These are phyloP conservation scores for Pythium utonaiense DNA, from an alignment of 352 stramenopile genomes.

Conservation along the genomic window DNA sequence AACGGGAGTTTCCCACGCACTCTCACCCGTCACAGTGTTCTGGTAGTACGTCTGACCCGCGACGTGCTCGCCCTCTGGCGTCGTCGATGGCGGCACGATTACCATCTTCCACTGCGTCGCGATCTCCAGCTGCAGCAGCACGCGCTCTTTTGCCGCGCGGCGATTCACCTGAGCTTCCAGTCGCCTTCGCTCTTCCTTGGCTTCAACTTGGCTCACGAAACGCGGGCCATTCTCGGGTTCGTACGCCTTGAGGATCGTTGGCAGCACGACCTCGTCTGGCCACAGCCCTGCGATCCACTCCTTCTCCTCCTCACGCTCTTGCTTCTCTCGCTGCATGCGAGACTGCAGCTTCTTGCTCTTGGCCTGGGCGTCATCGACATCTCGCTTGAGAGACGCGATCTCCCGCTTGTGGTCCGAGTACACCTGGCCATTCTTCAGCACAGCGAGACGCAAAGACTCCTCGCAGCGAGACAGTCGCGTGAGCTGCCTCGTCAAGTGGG, in stretches of 20 bases:
- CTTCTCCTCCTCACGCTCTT: slow-evolving; percentile 54
- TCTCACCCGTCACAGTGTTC: slow-evolving; percentile 53
- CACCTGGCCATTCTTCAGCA: slow-evolving; percentile 5
- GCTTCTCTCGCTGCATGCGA: slow-evolving; percentile 32
- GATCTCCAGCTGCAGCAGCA: slow-evolving; percentile 37
- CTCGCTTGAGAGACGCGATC: slow-evolving; percentile 11
- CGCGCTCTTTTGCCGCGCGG: slow-evolving; percentile 34
- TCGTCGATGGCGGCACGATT: slow-evolving; percentile 17
- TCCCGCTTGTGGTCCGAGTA: not conserved
- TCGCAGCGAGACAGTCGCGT: slow-evolving; percentile 19
- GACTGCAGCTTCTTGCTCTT: slow-evolving; percentile 21
- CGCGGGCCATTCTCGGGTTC: not conserved
- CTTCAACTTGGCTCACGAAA: slow-evolving; percentile 28
- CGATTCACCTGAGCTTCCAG: slow-evolving; percentile 40
- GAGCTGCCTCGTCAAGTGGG: slow-evolving; percentile 6
- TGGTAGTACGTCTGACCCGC: slow-evolving; percentile 44
- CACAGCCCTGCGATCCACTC: slow-evolving; percentile 64
- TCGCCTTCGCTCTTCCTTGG: slow-evolving; percentile 23
- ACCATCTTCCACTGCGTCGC: slow-evolving; percentile 53
- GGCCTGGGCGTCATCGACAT: slow-evolving; percentile 21
- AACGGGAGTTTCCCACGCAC: slow-evolving; percentile 47
- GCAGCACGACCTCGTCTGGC: slow-evolving; percentile 50
- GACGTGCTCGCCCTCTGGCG: slow-evolving; percentile 20
- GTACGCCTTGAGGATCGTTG: slow-evolving; percentile 49
- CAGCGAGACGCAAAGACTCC: slow-evolving; percentile 7